Evolutionary conservation across 1,284 basidiomycete genomes (phyloP), one percentile per base, ranked within the genome.

Genomic region (Microbotryomycetes sp.): DNA sequence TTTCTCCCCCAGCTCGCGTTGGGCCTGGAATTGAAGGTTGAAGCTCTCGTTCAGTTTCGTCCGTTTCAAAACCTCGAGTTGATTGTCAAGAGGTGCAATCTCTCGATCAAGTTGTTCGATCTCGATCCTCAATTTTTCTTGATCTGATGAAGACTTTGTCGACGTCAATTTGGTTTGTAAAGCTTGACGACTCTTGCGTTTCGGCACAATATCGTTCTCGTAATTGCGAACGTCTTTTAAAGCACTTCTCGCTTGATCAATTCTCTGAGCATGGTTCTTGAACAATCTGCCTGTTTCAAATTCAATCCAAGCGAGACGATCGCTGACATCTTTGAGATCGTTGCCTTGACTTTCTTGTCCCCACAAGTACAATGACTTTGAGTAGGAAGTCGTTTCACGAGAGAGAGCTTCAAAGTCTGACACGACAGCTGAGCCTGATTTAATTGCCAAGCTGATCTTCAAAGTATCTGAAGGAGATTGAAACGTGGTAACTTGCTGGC

Each of bases 1-100:
- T 58, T 73, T 73, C 55, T 73, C 73, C 19, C 69, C 72, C 12
- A 71, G 55, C 25, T 70, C 70, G 23, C 63, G 55, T 49, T 71
- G 56, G 14, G 69, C 70, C 23, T 56, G 46, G 31, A 72, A 72
- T 53, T 72, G 68, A 16, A 60, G 36, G 6, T 63, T 26, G 49
- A 70, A 72, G 4, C 62, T 55, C 50, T 68, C 67, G 42, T 68
- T 54, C 23, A 74, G 53, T 54, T 71, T 70, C 23, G 61, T 55
- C n/a, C 73, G 59, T 57, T 71, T 71, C n/a, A 73, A 55, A 12
- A 57, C 51, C 22, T 60, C 51, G 59, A 69, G 59, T 5, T 62
- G 60, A 22, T 26, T 29, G 30, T 70, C 70, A 56, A 63, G 60
- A 31, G 67, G 60, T 6, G 49, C 4, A 48, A 64, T 57, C 47